Evolutionary conservation across 768 basidiomycete species (phyloP).

Genomic region (Candolleomyces efflorescens): DNA sequence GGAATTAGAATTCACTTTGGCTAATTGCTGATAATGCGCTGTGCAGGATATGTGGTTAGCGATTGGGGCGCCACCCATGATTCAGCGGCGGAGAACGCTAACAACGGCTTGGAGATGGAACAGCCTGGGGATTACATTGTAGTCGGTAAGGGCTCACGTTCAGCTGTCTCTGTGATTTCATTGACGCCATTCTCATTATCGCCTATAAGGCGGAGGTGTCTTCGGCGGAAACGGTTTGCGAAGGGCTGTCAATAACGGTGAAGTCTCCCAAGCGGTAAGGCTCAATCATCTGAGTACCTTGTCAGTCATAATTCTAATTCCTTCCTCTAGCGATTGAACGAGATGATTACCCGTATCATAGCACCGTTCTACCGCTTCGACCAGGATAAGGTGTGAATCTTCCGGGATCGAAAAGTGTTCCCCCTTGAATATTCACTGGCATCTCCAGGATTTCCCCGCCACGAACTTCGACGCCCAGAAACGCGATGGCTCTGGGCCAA

Average conservation of each 20-base stretch:
- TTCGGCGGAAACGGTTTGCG: constrained; percentile 23
- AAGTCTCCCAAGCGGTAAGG: constrained; percentile 28
- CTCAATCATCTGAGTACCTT: not conserved
- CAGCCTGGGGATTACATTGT: constrained; percentile 47
- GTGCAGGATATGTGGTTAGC: constrained; percentile 42
- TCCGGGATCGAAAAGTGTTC: too few species aligned
- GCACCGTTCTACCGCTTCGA: constrained; percentile 44
- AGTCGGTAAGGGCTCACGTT: constrained; percentile 26
- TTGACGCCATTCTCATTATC: not conserved
- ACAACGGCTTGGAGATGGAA: constrained; percentile 48
- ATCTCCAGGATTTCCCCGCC: constrained; percentile 36
- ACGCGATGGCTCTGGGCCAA: constrained; percentile 39
- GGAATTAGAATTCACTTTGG: too few species aligned
- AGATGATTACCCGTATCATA: constrained; percentile 45
- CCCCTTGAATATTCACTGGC: too few species aligned
- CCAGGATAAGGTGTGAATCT: constrained; percentile 37
- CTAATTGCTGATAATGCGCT: not conserved
- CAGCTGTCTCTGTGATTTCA: not conserved
- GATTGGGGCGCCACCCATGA: constrained; percentile 53
- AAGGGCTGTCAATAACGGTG: constrained; percentile 30
- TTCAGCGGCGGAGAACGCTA: constrained; percentile 40
- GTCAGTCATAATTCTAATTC: not conserved
- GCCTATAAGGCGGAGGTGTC: constrained; percentile 32
- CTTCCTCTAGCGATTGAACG: constrained; percentile 30
- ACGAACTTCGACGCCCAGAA: constrained; percentile 45